These are phyloP conservation scores for Rhynchospora pubera DNA, from an alignment of 176 grass and related monocot genomes.

Conservation along the genomic window DNA sequence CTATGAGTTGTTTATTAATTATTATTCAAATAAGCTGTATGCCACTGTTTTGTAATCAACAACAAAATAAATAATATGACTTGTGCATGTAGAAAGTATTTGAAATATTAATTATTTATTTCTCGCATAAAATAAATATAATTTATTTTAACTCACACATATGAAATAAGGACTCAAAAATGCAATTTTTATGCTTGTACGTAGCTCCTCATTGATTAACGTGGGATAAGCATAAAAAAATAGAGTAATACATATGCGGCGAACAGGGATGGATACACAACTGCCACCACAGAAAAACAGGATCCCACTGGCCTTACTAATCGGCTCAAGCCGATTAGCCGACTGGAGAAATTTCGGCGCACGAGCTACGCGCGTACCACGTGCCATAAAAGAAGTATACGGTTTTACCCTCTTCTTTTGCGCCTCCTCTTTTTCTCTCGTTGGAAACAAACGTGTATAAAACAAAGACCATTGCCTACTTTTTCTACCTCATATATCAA, in stretches of 20 bases:
- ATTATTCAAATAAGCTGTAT: too few relatives aligned
- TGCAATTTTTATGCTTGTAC: too few relatives aligned
- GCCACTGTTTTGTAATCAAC: too few relatives aligned
- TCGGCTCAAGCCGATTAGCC: not conserved
- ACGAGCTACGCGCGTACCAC: constrained; percentile 8
- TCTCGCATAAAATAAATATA: too few relatives aligned
- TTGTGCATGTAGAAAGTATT: too few relatives aligned
- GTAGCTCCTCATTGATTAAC: not conserved
- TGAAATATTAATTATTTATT: not conserved
- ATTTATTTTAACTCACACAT: not conserved
- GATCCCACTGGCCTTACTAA: not conserved
- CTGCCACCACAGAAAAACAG: not conserved
- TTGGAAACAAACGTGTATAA: constrained; percentile 17
- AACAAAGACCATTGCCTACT: constrained; percentile 20
- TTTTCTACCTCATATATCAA: not conserved
- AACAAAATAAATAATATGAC: too few relatives aligned
- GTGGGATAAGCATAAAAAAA: not conserved
- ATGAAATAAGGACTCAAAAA: not conserved
- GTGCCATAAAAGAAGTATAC: not conserved
- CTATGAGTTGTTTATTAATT: too few relatives aligned
- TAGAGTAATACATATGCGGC: not conserved
- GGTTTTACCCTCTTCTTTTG: not conserved
- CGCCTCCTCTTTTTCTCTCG: not conserved
- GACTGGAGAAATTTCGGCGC: not conserved
- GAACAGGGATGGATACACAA: not conserved